Evolutionary conservation across 192 early-diverging fungal genomes (phyloP).

Genomic region (Globomyces pollinis-pini): DNA sequence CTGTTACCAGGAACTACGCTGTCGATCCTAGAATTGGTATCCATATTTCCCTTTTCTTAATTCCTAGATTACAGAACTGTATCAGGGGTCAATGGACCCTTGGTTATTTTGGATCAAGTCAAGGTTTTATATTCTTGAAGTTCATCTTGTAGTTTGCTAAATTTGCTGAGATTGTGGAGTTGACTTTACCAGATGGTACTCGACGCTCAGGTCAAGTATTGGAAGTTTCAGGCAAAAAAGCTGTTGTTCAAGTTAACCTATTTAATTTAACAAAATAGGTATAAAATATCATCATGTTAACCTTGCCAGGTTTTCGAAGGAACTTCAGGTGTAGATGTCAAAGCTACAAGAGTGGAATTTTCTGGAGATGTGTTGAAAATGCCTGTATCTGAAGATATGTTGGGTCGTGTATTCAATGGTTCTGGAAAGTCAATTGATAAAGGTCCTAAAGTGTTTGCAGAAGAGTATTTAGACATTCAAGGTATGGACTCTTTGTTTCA

Average conservation of each 20-base stretch:
- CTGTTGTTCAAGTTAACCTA: conserved; percentile 93
- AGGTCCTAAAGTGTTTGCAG: conserved; percentile 99
- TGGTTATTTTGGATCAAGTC: conserved; percentile 98
- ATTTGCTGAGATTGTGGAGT: conserved; percentile 93
- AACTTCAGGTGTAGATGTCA: conserved; percentile 92
- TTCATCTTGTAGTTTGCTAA: conserved; percentile 91
- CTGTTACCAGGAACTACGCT: conserved; percentile 78
- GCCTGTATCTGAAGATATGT: conserved; percentile 98
- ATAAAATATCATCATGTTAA: too few relatives aligned
- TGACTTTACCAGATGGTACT: conserved; percentile 94
- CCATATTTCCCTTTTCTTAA: not conserved
- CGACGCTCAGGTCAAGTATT: conserved; percentile 93
- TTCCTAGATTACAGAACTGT: conserved; percentile 95
- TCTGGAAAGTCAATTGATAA: conserved; percentile 98
- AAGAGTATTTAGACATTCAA: conserved; percentile 94
- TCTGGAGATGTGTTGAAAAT: conserved; percentile 93
- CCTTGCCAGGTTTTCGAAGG: conserved; percentile 86
- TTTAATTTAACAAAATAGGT: not conserved
- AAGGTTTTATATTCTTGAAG: conserved; percentile 57
- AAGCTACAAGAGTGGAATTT: conserved; percentile 91
- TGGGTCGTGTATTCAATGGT: conserved; percentile 98
- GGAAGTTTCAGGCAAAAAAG: conserved; percentile 93
- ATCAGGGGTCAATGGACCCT: conserved; percentile 92
- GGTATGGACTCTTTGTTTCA: not conserved
- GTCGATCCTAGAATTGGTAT: conserved; percentile 82